Conservation (phyloP, 1,284 basidiomycete genomes). For the Cryptococcus sp. region DNA sequence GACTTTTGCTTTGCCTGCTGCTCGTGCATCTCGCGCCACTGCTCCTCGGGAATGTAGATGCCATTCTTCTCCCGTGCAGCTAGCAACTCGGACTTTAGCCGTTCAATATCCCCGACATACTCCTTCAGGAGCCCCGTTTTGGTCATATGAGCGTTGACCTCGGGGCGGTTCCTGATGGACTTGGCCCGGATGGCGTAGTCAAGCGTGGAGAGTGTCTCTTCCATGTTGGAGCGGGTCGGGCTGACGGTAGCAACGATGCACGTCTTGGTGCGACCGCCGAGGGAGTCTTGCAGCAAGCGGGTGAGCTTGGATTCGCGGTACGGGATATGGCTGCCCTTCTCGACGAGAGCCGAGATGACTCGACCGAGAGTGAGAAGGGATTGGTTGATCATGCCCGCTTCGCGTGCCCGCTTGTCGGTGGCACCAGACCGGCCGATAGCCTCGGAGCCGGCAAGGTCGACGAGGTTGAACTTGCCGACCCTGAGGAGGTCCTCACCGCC, state of each 20-base stretch:
- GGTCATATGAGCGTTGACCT: constrained; percentile 91
- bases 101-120: constrained; percentile 92
- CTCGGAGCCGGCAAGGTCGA: constrained; percentile 95
- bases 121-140: constrained; percentile 90
- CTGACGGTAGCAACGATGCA: constrained; percentile 96
- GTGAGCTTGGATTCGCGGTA: constrained; percentile 90
- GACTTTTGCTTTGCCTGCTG: constrained; percentile 72
- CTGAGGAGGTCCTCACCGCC: constrained; percentile 82
- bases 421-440: constrained; percentile 96
- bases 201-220: constrained; percentile 96
- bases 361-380: constrained; percentile 91
- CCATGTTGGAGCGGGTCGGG: constrained; percentile 85
- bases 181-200: constrained; percentile 97
- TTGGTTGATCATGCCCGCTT: constrained; percentile 99
- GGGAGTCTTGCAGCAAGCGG: constrained; percentile 93
- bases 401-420: constrained; percentile 88
- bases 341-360: constrained; percentile 95
- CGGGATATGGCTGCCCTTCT: constrained; percentile 85
- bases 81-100: constrained; percentile 79
- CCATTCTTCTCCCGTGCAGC: constrained; percentile 93
- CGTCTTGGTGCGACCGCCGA: constrained; percentile 97
- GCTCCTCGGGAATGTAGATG: constrained; percentile 84
- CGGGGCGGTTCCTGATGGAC: constrained; percentile 92
- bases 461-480: constrained; percentile 94
- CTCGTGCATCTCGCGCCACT: constrained; percentile 74